Evolutionary conservation across 768 basidiomycete genomes (phyloP).

Genomic region (Pluteus cervinus): DNA sequence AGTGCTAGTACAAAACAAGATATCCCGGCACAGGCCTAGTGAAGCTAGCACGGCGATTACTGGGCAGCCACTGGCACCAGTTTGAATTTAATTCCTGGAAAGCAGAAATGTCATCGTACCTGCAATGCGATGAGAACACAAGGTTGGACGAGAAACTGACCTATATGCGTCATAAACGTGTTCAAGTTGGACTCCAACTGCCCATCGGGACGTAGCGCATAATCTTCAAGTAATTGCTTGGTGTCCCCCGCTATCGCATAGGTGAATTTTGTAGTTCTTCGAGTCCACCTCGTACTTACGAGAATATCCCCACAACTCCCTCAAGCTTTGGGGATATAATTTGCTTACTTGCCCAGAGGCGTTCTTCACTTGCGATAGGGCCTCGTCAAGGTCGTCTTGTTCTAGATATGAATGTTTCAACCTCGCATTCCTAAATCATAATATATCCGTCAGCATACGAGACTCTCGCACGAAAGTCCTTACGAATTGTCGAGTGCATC

Average conservation of each 20-base stretch:
- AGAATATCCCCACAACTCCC: slow-evolving; percentile 46
- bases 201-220: slow-evolving; percentile 38
- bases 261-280: too few relatives aligned
- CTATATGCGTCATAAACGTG: slow-evolving; percentile 52
- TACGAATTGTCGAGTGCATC: slow-evolving; percentile 50
- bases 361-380: slow-evolving; percentile 39
- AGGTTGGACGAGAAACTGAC: slow-evolving; percentile 20
- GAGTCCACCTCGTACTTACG: slow-evolving; percentile 34
- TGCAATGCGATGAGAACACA: too few relatives aligned
- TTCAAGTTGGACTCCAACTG: slow-evolving; percentile 41
- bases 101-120: too few relatives aligned
- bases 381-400: slow-evolving; percentile 25
- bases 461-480: slow-evolving; percentile 10
- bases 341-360: slow-evolving; percentile 40
- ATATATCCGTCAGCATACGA: slow-evolving; percentile 3
- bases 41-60: too few relatives aligned
- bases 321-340: slow-evolving; percentile 43
- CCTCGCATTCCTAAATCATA: slow-evolving; percentile 30
- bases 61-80: too few relatives aligned
- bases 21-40: too few relatives aligned
- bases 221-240: slow-evolving; percentile 38
- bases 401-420: slow-evolving; percentile 29
- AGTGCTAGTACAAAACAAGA: too few relatives aligned
- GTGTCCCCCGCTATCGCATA: slow-evolving; percentile 41
- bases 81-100: too few relatives aligned